Base-by-base conservation (phyloP, 345 rosid genomes). In the Salix koriyanagi region DNA sequence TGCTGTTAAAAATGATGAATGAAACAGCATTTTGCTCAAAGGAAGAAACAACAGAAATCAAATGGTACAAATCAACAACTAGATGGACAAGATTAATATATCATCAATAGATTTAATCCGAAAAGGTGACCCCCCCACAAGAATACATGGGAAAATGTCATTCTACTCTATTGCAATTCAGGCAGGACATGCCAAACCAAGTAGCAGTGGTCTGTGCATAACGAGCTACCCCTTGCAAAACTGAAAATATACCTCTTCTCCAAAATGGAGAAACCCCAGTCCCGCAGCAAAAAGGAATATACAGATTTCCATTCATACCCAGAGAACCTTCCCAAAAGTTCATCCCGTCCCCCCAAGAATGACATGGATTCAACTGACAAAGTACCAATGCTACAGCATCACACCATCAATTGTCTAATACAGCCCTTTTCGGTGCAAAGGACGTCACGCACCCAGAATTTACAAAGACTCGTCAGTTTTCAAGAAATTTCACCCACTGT, bases 401-500 rank as follows among this genome's bases (percentile, higher is more conserved):
- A n/a, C 64, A n/a, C 64, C 73, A 70, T 73, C 68, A 60, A 77
- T 32, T 44, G 30, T 37, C 66, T 77, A 15, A 74, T 71, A 28
- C 42, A 71, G 62, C 76, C 66, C 77, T 74, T 32, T 65, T 69
- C 64, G 4, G 75, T 81, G 75, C 46, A 41, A 72, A 71, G 75
- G 79, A 77, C 67, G 71, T 75, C 37, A 62, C 25, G 79, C 54
- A 74, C 70, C 67, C 65, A 30, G 72, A 50, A 68, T 84, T 58
- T 65, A 84, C 46, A 76, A 74, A 62, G 34, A 48, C 26, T 50
- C 16, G 67, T 67, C 54, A 12, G 30, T 48, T 67, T 62, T 39
- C 32, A 16, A 73, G 44, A 75, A 44, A 54, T 4, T n/a, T 23
- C 50, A 94, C 88, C 88, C 92, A 84, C 89, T 73, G 78, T 92